phyloP scores from a whole-genome alignment of 768 basidiomycete genomes.

The Dentipellis fragilis region DNA sequence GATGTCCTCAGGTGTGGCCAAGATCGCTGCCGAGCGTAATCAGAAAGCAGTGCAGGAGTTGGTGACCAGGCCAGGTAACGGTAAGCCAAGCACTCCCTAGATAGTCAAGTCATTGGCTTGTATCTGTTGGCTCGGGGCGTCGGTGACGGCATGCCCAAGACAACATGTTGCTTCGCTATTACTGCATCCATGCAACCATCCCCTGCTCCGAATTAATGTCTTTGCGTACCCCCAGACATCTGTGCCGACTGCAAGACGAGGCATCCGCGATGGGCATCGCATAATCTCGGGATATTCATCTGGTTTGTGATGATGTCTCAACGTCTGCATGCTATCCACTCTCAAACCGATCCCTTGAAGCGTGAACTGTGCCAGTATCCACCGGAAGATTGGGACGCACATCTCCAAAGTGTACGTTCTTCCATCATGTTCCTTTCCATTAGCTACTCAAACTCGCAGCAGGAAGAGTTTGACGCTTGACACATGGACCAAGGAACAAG shows the following conservation, averaged over 20 bases:
- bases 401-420: constrained; percentile 78
- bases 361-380: constrained; percentile 81
- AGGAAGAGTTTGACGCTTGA: constrained; percentile 91
- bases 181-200: too few species aligned
- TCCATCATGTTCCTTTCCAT: neutral
- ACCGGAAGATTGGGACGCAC: constrained; percentile 92
- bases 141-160: too few species aligned
- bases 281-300: constrained; percentile 83
- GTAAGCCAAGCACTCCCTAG: constrained; percentile 5
- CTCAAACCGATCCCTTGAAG: constrained; percentile 27
- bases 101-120: too few species aligned
- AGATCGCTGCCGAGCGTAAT: constrained; percentile 10
- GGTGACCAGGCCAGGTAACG: constrained; percentile 7
- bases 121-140: too few species aligned
- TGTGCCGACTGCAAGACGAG: constrained; percentile 92
- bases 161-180: too few species aligned
- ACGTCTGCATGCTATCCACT: constrained; percentile 3
- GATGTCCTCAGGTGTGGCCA: constrained; percentile 9
- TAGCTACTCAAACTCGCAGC: neutral
- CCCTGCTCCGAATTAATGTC: too few species aligned
- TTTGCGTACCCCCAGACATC: constrained; percentile 36
- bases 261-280: constrained; percentile 81
- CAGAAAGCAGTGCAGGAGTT: constrained; percentile 10
- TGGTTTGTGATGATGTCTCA: constrained; percentile 38
- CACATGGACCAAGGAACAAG: constrained; percentile 80